phyloP scores from a whole-genome alignment of 1,284 basidiomycete species.

The Tilletia walkeri region DNA sequence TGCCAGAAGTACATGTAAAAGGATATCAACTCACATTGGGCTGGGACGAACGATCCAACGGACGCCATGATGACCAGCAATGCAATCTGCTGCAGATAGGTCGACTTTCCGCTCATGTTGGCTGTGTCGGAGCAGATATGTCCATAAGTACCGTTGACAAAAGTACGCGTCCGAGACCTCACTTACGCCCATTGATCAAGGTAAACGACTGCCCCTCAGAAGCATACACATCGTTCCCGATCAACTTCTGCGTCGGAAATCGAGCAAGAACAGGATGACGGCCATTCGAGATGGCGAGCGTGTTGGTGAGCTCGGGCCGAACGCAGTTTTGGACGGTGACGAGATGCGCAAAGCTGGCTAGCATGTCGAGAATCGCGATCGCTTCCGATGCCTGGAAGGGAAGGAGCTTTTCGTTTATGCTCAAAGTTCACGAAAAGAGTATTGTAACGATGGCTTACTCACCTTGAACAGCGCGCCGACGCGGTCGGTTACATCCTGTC shows the following conservation, averaged over 20 bases:
- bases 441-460: neutral
- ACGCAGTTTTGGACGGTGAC: constrained; percentile 31
- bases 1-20: neutral
- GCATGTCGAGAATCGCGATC: constrained; percentile 39
- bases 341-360: constrained; percentile 33
- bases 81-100: constrained; percentile 81
- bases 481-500: constrained; percentile 28
- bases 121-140: constrained; percentile 56
- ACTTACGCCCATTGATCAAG: constrained; percentile 34
- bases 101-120: constrained; percentile 76
- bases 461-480: constrained; percentile 41
- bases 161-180: constrained; percentile 21
- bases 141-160: constrained; percentile 64
- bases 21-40: constrained; percentile 73
- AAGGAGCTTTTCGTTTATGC: too few species aligned
- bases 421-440: too few species aligned
- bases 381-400: constrained; percentile 39
- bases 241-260: constrained; percentile 61
- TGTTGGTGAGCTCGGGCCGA: constrained; percentile 36
- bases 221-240: constrained; percentile 27
- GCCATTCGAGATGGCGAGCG: constrained; percentile 50
- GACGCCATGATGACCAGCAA: constrained; percentile 80
- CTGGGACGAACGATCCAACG: constrained; percentile 80
- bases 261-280: constrained; percentile 67
- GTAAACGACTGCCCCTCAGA: constrained; percentile 61